Conservation (phyloP, 1,284 basidiomycete species). For the Phellinidium pouzarii region DNA sequence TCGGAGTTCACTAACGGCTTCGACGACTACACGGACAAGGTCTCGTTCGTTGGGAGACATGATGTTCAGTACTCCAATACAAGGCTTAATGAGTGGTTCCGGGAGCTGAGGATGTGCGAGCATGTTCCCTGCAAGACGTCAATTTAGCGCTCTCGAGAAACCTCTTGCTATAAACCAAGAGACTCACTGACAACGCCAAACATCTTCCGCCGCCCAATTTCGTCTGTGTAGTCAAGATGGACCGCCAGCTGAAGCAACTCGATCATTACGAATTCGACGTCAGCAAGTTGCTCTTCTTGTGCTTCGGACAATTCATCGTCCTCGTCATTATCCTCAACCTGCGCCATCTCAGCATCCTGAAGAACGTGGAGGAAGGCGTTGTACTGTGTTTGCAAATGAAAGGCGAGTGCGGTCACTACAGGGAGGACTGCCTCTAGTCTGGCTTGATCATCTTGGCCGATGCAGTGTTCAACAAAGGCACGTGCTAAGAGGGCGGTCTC, state of each 20-base stretch:
- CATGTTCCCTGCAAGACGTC: slow-evolving; percentile 60
- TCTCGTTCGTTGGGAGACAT: slow-evolving; percentile 85
- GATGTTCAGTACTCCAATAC: slow-evolving; percentile 81
- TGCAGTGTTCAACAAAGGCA: slow-evolving; percentile 79
- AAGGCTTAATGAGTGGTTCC: slow-evolving; percentile 69
- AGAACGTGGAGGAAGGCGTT: slow-evolving; percentile 56
- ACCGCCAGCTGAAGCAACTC: slow-evolving; percentile 80
- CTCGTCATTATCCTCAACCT: slow-evolving; percentile 26
- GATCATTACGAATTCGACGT: slow-evolving; percentile 70
- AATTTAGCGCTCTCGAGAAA: not conserved
- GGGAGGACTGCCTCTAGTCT: slow-evolving; percentile 76
- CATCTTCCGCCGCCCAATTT: slow-evolving; percentile 90
- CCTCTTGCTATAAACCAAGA: not conserved
- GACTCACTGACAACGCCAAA: slow-evolving; percentile 77
- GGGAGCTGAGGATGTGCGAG: slow-evolving; percentile 79
- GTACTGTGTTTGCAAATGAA: slow-evolving; percentile 76
- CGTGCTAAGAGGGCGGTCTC: slow-evolving; percentile 82
- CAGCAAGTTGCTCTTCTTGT: slow-evolving; percentile 52
- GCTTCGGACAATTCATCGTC: slow-evolving; percentile 40
- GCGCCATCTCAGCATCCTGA: slow-evolving; percentile 37
- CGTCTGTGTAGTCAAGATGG: slow-evolving; percentile 87
- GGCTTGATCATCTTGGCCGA: slow-evolving; percentile 54
- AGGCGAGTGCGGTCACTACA: slow-evolving; percentile 86
- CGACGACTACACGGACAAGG: slow-evolving; percentile 89
- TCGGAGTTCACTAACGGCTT: slow-evolving; percentile 84